Percentiles rank a stretch among this genome's conserved stretches.
Conservation (phyloP, 345 rosid species). For the Citrus glauca region DNA sequence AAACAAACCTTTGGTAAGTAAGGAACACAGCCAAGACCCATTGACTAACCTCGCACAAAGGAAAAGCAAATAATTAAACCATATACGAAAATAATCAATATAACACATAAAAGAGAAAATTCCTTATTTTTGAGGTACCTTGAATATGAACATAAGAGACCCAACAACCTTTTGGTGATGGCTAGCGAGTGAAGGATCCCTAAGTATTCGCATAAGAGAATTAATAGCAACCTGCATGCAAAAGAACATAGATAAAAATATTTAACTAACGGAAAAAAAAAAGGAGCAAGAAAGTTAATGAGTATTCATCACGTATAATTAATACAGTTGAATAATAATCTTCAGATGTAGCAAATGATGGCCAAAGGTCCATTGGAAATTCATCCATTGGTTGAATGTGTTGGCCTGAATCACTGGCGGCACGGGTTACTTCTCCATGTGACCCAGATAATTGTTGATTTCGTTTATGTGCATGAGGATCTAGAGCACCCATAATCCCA, state of each 20-base stretch:
- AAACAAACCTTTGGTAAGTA: slow-evolving; percentile 89
- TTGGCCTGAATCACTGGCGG: slow-evolving; percentile 94
- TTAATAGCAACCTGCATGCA: slow-evolving; percentile 84
- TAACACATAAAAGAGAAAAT: neutral
- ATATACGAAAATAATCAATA: neutral
- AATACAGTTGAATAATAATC: slow-evolving; percentile 94
- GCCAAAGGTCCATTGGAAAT: slow-evolving; percentile 84
- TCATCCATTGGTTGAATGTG: slow-evolving; percentile 87
- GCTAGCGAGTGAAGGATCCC: slow-evolving; percentile 94
- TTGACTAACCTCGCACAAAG: slow-evolving; percentile 75
- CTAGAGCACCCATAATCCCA: slow-evolving; percentile 98
- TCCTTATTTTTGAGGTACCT: slow-evolving; percentile 43
- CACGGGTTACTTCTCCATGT: slow-evolving; percentile 84
- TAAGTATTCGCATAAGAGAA: slow-evolving; percentile 95
- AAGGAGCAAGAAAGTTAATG: slow-evolving; percentile 13
- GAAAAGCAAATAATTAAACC: slow-evolving; percentile 8
- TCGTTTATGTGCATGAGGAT: slow-evolving; percentile 90
- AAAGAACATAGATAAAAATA: neutral
- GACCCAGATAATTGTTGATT: slow-evolving; percentile 83
- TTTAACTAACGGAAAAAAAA: neutral
- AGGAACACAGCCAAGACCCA: slow-evolving; percentile 97
- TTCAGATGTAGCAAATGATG: slow-evolving; percentile 91
- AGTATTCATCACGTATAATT: slow-evolving; percentile 9
- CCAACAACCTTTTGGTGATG: slow-evolving; percentile 98
- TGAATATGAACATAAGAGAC: slow-evolving; percentile 93